Conservation (phyloP, 257 asterid species). For the Solanum lycopersicoides region DNA sequence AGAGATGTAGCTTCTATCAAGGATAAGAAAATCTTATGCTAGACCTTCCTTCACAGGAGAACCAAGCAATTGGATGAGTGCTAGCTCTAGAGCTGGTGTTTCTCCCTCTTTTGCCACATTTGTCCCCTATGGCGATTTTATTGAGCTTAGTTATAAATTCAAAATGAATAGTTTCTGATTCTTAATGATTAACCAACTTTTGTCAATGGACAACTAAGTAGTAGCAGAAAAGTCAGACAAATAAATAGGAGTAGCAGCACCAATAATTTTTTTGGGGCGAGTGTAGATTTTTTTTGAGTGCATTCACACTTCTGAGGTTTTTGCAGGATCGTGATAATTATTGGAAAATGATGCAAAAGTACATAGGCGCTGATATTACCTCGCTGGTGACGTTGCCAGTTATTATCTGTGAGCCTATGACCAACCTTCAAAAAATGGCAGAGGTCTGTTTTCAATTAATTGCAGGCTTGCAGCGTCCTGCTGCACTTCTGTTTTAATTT, state of each 20-base stretch:
- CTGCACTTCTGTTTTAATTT: conserved; percentile 1
- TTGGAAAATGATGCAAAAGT: conserved; percentile 98
- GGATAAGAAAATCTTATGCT: not conserved
- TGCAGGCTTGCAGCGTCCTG: not conserved
- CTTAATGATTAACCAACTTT: not conserved
- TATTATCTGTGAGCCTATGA: conserved; percentile 96
- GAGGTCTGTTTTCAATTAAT: conserved; percentile 47
- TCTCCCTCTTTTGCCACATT: not conserved
- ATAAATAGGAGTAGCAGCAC: not conserved
- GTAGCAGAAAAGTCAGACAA: not conserved
- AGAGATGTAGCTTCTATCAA: not conserved
- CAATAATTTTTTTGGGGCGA: not conserved
- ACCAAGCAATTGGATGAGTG: not conserved
- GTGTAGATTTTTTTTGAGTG: not conserved
- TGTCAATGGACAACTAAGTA: not conserved
- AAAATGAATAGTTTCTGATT: not conserved
- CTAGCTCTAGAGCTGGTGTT: not conserved
- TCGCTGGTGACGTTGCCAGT: conserved; percentile 99
- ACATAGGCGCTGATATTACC: conserved; percentile 88
- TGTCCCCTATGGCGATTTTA: not conserved
- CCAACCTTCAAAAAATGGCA: conserved; percentile 98
- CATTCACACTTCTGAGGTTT: not conserved
- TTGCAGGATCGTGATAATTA: conserved; percentile 86
- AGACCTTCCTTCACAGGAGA: not conserved
- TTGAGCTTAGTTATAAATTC: not conserved